Conservation (phyloP, 805 yeast species). For the Candida dajiaensis region DNA sequence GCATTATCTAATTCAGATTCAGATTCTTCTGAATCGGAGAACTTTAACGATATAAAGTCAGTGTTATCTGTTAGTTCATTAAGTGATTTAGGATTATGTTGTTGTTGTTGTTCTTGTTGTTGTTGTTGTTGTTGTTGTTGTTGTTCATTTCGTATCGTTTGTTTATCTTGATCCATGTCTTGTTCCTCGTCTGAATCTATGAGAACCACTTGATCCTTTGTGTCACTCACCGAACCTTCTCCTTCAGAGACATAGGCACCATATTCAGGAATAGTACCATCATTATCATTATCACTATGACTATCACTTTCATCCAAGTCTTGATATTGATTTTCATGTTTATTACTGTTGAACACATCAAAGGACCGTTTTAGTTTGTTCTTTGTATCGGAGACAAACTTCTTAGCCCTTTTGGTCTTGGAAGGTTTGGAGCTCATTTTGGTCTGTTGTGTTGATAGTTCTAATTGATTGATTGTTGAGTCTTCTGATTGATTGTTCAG, state of each 20-base stretch:
- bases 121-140: too few species aligned
- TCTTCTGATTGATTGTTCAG: too few species aligned
- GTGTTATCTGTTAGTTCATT: slow-evolving; percentile 32
- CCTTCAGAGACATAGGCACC: not conserved
- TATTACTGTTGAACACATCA: slow-evolving; percentile 19
- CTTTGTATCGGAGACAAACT: slow-evolving; percentile 8
- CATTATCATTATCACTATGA: slow-evolving; percentile 2
- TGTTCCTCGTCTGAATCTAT: slow-evolving; percentile 7
- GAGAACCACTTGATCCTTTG: slow-evolving; percentile 1
- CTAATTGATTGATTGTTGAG: too few species aligned
- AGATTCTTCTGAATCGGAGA: slow-evolving; percentile 26
- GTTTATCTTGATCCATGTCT: slow-evolving; percentile 2
- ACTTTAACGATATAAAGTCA: slow-evolving; percentile 37
- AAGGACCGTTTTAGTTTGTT: slow-evolving; percentile 14
- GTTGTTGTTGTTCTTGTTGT: not conserved
- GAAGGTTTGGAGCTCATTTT: not conserved
- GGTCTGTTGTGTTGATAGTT: not conserved
- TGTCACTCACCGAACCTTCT: too few species aligned
- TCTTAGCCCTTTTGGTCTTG: slow-evolving; percentile 8
- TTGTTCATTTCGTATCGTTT: not conserved
- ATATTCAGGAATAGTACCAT: slow-evolving; percentile 3
- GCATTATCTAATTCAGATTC: slow-evolving; percentile 17
- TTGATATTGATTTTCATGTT: slow-evolving; percentile 21
- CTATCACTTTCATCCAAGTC: slow-evolving; percentile 4
- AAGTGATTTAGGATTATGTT: not conserved